Base-by-base conservation (phyloP, 345 rosid genomes). In the Balakata baccata region DNA sequence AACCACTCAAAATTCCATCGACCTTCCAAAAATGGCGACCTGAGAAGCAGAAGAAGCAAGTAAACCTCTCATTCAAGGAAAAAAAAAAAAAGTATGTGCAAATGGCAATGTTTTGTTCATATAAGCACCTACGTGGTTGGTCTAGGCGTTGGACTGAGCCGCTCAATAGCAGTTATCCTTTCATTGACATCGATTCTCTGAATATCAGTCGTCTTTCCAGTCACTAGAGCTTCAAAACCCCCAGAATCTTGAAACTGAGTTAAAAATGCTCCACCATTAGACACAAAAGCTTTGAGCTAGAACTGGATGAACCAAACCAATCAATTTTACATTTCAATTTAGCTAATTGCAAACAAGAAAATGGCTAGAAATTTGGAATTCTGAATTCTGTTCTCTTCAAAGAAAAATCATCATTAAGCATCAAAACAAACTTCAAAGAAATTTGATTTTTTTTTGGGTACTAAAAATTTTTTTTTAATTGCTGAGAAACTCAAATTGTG, bases 1-100 rank as follows among this genome's bases (percentile, higher is more conserved):
- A 95, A 90, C 98, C 99, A 95, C 82, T 92, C 96, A 25, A 95
- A 90, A 71, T 84, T 90, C 99, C 99, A 95, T 34, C 84, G 84
- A 20, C 98, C 98, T 84, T 95, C 92, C 59, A 95, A 81, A 82
- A 71, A 90, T n/a, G 98, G 98, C 49, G 98, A 92, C 92, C 98
- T 94, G 90, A 57, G 81, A 80, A 85, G 87, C 89, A 85, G 85
- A 81, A 79, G 53, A 80, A 85, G 81, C 85, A 82, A 78, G 71
- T 81, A 77, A 84, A 81, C n/a, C 77, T 43, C 45, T 43, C 72
- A 52, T 43, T 70, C 1, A 29, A 29, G 2, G 34, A 52, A 10
- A 13, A 66, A 11, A 13, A 66, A 11, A 39, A 5, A 62, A 11
- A 73, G 18, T 49, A 51, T 1, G 34, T 29, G 34, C 2, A 75